These are phyloP conservation scores for Trichoderma sp. DNA, from an alignment of 2,329 filamentous ascomycete species.

Conservation along the genomic window DNA sequence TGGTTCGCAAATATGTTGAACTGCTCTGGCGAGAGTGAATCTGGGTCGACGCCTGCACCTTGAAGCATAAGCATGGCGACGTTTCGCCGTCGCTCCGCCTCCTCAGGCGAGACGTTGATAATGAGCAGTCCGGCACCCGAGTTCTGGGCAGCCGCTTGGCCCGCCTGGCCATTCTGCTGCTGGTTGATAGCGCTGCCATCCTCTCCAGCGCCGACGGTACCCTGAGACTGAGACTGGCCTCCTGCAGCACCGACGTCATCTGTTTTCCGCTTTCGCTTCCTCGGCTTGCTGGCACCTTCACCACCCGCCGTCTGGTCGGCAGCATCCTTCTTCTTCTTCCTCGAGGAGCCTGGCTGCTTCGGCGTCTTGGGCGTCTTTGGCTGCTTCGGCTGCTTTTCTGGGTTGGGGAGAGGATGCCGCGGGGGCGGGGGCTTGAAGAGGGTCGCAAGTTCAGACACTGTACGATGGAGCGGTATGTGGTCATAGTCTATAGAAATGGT, in stretches of 20 bases:
- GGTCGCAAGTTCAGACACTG: slow-evolving; percentile 54
- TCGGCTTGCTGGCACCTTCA: slow-evolving; percentile 34
- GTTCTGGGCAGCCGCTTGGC: slow-evolving; percentile 26
- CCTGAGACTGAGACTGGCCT: neutral
- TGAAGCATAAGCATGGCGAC: slow-evolving; percentile 52
- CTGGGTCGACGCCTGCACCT: slow-evolving; percentile 53
- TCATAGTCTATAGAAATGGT: slow-evolving; percentile 57
- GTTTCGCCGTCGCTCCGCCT: slow-evolving; percentile 54
- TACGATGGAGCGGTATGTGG: slow-evolving; percentile 60
- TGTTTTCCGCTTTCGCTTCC: slow-evolving; percentile 38
- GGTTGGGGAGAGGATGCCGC: slow-evolving; percentile 34
- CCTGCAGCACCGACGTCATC: neutral
- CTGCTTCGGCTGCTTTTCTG: slow-evolving; percentile 37
- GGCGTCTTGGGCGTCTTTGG: slow-evolving; percentile 37
- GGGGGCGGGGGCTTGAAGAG: slow-evolving; percentile 51
- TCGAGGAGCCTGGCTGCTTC: slow-evolving; percentile 36
- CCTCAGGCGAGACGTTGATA: slow-evolving; percentile 47
- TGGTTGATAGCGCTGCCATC: slow-evolving; percentile 3
- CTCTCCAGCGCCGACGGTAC: neutral
- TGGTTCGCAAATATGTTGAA: slow-evolving; percentile 64
- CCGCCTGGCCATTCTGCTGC: slow-evolving; percentile 11
- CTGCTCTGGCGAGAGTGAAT: slow-evolving; percentile 56
- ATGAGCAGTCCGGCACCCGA: slow-evolving; percentile 27
- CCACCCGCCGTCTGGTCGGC: slow-evolving; percentile 34
- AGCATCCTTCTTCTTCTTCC: slow-evolving; percentile 34